Percentiles rank a stretch among this genome's conserved stretches.
These are phyloP conservation scores for Suhomyces sp. DNA, from an alignment of 805 yeast genomes.

Conservation along the genomic window DNA sequence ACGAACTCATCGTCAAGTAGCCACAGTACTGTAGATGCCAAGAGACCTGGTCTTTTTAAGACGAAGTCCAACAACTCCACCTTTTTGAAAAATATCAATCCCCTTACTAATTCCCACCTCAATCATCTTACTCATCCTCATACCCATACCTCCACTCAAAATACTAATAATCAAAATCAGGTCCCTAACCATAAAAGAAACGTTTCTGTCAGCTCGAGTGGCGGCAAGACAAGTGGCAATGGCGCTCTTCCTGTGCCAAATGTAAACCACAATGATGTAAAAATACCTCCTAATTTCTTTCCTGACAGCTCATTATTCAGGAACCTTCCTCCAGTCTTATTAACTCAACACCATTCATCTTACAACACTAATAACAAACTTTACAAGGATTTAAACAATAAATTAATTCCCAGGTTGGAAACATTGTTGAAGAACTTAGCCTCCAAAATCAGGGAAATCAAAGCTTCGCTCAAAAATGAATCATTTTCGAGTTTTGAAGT, in stretches of 20 bases:
- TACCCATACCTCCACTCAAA: neutral
- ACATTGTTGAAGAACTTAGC: slow-evolving; percentile 32
- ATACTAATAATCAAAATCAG: neutral
- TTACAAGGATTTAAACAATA: slow-evolving; percentile 29
- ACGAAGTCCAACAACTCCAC: slow-evolving; percentile 21
- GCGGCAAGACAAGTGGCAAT: neutral
- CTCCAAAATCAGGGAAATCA: slow-evolving; percentile 41
- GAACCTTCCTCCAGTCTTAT: slow-evolving; percentile 30
- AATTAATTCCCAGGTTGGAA: slow-evolving; percentile 38
- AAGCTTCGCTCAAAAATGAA: slow-evolving; percentile 37
- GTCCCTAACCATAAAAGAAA: neutral
- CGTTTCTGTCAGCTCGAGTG: neutral
- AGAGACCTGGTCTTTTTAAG: slow-evolving; percentile 22
- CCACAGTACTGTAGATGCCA: slow-evolving; percentile 3
- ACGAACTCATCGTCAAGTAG: neutral
- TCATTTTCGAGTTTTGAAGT: slow-evolving; percentile 37
- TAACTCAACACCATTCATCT: slow-evolving; percentile 32
- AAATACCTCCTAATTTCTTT: slow-evolving; percentile 20
- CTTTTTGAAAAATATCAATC: slow-evolving; percentile 16
- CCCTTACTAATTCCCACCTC: neutral
- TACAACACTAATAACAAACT: slow-evolving; percentile 26
- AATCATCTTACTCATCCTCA: neutral
- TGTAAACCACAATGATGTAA: slow-evolving; percentile 14
- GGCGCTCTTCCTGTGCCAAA: neutral
- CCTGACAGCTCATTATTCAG: slow-evolving; percentile 23